Evolutionary conservation across 768 basidiomycete genomes (phyloP), one percentile per base, ranked within the genome.

Genomic region (Leucocoprinus leucothites): DNA sequence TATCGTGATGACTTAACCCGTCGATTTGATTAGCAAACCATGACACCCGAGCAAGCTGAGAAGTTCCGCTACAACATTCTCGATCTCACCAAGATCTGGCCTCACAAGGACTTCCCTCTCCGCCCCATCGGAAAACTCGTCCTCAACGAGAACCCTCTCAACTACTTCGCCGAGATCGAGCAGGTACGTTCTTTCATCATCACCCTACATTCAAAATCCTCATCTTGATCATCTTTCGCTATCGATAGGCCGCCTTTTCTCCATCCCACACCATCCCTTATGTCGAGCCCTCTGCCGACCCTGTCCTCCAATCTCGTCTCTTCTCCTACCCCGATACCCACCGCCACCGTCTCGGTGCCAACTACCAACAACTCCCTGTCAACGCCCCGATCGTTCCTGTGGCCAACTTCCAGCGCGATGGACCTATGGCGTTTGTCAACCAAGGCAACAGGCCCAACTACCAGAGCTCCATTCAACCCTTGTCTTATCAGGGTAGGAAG

Each of bases 81-180:
- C 59, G 94, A 95, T 70, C 76, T 94, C 47, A 96, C 94, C 59
- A 95, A 95, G 70, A 75, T 96, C 63, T 94, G 94, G 86, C 85
- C 96, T 6, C 95, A 98, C 68, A 71, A 72, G 48, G 82, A 94
- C 8, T 94, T 80, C 74, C 96, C 95, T n/a, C 79, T 97, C 60
- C 87, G 93, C 60, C 87, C 85, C 40, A 71, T 98, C 60, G 95
- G 94, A 64, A 93, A 86, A 67, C 74, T 97, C 53, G 87, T 90
- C 19, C 80, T 91, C 59, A 81, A 91, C 68, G 80, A 89, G 71
- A 88, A 89, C 65, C 76, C 80, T 18, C 75, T 86, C 67, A 92
- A 93, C 75, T 97, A 93, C 81, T 97, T 97, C 57, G 86, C 93
- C 48, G 95, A 98, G 74, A 86, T 94, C 44, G 95, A 98, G 70